These are phyloP conservation scores for Nicotiana benthamiana DNA, from an alignment of 257 asterid species.

Conservation along the genomic window DNA sequence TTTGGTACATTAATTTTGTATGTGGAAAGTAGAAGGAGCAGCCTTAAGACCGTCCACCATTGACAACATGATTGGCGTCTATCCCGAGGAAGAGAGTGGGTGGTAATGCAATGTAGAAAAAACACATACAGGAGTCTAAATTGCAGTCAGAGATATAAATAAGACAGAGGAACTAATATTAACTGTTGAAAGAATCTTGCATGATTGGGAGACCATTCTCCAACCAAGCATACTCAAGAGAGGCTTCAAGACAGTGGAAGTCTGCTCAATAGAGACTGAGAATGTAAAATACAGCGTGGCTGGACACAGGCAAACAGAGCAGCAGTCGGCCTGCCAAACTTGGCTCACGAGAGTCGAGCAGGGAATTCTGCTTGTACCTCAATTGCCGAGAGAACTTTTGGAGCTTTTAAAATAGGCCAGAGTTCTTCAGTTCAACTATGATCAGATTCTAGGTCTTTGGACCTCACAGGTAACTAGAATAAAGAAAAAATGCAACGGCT, in stretches of 20 bases:
- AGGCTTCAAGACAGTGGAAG: neutral
- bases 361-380: neutral
- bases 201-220: neutral
- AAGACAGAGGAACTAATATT: neutral
- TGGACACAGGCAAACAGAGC: neutral
- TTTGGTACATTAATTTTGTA: neutral
- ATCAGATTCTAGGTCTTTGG: neutral
- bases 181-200: neutral
- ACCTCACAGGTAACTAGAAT: neutral
- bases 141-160: neutral
- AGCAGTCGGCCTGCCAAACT: neutral
- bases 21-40: neutral
- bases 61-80: neutral
- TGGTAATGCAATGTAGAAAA: neutral
- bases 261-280: neutral
- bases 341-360: neutral
- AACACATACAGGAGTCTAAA: neutral
- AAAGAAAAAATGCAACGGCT: neutral
- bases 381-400: neutral
- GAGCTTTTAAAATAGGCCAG: neutral
- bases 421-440: neutral
- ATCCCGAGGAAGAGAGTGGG: neutral
- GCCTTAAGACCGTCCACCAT: neutral
- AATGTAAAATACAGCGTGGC: neutral
- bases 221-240: neutral